A percentile compares a stretch with the other conserved stretches of the same genome.
Conservation (phyloP, 1,284 basidiomycete species). For the Ustilago loliicola region DNA sequence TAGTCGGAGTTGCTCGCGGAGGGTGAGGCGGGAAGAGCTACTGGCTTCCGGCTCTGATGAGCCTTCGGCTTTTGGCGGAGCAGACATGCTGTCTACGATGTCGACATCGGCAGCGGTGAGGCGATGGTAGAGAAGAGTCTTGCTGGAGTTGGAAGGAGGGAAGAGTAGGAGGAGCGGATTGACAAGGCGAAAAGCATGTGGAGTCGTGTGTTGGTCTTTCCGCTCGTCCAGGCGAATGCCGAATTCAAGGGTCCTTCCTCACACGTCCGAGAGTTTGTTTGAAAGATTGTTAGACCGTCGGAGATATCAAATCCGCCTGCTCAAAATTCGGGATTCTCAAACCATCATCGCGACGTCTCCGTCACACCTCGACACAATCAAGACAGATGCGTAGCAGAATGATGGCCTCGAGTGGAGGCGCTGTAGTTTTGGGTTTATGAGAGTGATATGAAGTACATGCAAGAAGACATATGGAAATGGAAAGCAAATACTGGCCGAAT, state of each 20-base stretch:
- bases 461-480: conserved; percentile 12
- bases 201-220: conserved; percentile 3
- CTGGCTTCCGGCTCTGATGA: conserved; percentile 2
- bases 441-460: conserved; percentile 37
- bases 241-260: background rate
- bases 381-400: conserved; percentile 18
- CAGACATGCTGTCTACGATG: background rate
- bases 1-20: conserved; percentile 41
- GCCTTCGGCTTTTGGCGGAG: background rate
- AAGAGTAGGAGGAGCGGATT: background rate
- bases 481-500: background rate
- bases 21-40: conserved; percentile 18
- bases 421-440: conserved; percentile 34
- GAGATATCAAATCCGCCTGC: background rate
- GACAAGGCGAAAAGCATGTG: background rate
- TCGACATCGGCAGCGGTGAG: background rate
- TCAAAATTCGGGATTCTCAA: background rate
- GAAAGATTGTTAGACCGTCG: background rate
- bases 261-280: background rate
- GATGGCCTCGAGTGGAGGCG: conserved; percentile 16
- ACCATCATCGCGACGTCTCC: background rate
- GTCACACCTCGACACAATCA: conserved; percentile 1
- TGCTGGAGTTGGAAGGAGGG: background rate
- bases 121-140: background rate
- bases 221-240: background rate